Evolutionary conservation across 371 early-diverging fungal genomes (phyloP), one percentile per base, ranked within the genome.

Genomic region (Mucor circinelloides): DNA sequence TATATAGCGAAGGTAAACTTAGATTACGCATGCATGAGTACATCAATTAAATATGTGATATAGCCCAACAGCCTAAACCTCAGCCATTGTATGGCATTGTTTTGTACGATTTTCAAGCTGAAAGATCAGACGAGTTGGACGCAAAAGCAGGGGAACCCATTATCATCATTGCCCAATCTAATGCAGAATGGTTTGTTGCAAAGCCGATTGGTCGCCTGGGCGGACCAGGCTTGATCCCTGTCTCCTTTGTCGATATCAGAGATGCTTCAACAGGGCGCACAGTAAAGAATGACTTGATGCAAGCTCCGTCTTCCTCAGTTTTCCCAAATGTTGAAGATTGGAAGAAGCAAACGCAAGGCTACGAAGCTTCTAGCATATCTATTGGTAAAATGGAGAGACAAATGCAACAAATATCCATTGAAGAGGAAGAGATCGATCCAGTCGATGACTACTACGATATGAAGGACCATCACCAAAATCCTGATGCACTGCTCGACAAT

Each of bases 121-220:
- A 92, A 72, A 73, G 90, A 69, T 73, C 78, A 38, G 92, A 92
- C 64, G 93, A 93, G 76, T 82, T 92, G 23, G 79, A 87, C 13
- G 87, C 89, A 50, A 78, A 79, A 63, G 82, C 80, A 52, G 91
- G 89, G 31, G 92, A 93, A 65, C 79, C 81, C 2, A 83, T 93
- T 65, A 77, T 92, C 25, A 82, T 93, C n/a, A 85, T 92, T 66
- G 93, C 92, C 7, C 89, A 91, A 57, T 87, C 88, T 38, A 90
- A 89, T 62, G 79, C 83, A 4, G 93, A 92, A 68, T 93, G 93
- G 93, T 87, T 86, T 71, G 88, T 93, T 19, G 93, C 90, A 31
- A 91, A 89, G 74, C 88, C 87, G 17, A 85, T 87, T 48, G 84
- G 79, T 54, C 72, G 87, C 13, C 76, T 86, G 13, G 87, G 88